A percentile compares a stretch with the other conserved stretches of the same genome.
These are phyloP conservation scores for Hamigera avellanea DNA, from an alignment of 495 filamentous ascomycete genomes.

Conservation along the genomic window DNA sequence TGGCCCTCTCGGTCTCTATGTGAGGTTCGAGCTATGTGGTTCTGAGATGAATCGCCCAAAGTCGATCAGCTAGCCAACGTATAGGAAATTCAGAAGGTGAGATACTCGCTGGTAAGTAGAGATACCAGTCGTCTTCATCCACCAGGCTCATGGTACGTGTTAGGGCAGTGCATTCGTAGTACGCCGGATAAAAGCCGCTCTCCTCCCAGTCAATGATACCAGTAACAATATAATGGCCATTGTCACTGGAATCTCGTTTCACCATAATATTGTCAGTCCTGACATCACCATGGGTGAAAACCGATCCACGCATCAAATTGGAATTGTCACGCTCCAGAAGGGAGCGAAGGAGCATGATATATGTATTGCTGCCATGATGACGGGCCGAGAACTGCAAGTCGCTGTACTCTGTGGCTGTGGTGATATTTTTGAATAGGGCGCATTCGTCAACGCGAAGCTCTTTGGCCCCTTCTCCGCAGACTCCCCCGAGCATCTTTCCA, in stretches of 20 bases:
- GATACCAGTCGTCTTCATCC: conserved; percentile 22
- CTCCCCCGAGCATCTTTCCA: conserved; percentile 13
- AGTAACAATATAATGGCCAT: conserved; percentile 14
- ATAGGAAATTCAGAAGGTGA: conserved; percentile 10
- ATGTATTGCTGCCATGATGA: conserved; percentile 13
- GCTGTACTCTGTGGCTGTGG: conserved; percentile 13
- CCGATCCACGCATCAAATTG: conserved; percentile 5
- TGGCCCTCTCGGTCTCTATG: too few relatives aligned
- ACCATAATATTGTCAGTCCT: conserved; percentile 29
- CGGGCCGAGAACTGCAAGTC: conserved; percentile 22
- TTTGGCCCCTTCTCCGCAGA: conserved; percentile 22
- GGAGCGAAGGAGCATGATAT: conserved; percentile 17
- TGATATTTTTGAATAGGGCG: conserved; percentile 16
- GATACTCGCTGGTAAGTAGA: conserved; percentile 16
- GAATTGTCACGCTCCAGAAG: conserved; percentile 9
- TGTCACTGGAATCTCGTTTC: conserved; percentile 9
- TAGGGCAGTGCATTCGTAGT: conserved; percentile 19
- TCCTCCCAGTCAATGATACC: conserved; percentile 25
- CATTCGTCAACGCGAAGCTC: conserved; percentile 12
- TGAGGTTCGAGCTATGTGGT: conserved; percentile 4
- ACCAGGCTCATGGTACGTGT: conserved; percentile 15
- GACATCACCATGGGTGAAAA: conserved; percentile 32
- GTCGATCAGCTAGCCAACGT: conserved; percentile 22
- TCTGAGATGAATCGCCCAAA: conserved; percentile 17
- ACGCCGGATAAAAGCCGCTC: conserved; percentile 23